Base-by-base conservation (phyloP, 179 eudicot species). In the Vitellaria paradoxa region DNA sequence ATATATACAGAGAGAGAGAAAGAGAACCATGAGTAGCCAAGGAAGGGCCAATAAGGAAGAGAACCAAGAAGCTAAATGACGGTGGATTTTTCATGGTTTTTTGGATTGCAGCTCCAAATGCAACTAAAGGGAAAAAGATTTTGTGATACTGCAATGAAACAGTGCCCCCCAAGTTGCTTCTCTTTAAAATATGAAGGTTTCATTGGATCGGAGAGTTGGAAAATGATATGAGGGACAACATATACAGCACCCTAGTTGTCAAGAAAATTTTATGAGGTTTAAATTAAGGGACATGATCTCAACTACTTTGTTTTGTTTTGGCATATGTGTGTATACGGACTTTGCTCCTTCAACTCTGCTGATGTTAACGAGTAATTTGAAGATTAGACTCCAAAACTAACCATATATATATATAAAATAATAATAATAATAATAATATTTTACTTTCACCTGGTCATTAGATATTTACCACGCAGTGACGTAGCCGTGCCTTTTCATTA, bases 21-120 rank as follows among this genome's bases (percentile, higher is more conserved):
- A 40, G 64, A 73, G 37, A 62, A 73, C 76, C 76, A 15, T 73
- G 9, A 20, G 37, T 42, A 59, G 76, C 76, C 52, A 40, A 9
- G 53, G 66, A 57, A 59, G 76, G 52, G 65, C 52, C 52, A 11
- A 73, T 40, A 46, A 57, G 12, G 11, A 73, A 46, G 66, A 73
- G 66, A 40, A 59, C 18, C 76, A 59, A 40, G 65, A 59, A 59
- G 76, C 17, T n/a, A 20, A 18, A 59, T 5, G 53, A 12, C 17
- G 66, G 30, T 8, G 9, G n/a, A 40, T 59, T 26, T 59, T 73
- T 73, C 76, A 59, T 73, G 15, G 13, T 59, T 20, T 73, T 40
- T 37, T 12, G 18, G 18, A 14, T 59, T 18, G 62, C 7, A 17
- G 7, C 21, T 59, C 62, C 23, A 59, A 59, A 59, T 59, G 62